A percentile compares a stretch with the other conserved stretches of the same genome.
Evolutionary conservation across 73 alveolate species (phyloP).

Genomic region (Loxodes magnus): DNA sequence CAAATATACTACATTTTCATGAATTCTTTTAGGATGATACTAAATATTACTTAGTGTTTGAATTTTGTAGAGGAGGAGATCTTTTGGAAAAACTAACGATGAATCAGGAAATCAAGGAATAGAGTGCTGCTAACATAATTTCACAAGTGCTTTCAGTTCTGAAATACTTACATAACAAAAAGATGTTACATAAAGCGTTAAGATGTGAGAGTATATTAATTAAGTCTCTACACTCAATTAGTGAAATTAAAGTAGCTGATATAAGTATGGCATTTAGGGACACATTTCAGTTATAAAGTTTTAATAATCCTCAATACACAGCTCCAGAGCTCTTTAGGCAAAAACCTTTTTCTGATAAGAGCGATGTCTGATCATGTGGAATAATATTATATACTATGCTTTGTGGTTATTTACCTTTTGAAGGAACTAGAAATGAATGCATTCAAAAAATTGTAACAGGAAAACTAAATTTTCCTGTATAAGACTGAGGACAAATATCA

Average conservation of each 20-base stretch:
- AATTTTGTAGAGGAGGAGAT: conserved; percentile 55
- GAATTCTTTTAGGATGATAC: conserved; percentile 34
- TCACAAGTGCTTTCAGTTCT: conserved; percentile 58
- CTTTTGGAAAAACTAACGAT: conserved; percentile 33
- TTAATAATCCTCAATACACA: no score
- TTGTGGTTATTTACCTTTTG: no score
- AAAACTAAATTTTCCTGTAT: no score
- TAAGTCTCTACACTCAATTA: conserved; percentile 16
- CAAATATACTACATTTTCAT: conserved; percentile 40
- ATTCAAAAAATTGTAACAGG: no score
- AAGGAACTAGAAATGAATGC: no score
- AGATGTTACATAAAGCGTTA: conserved; percentile 61
- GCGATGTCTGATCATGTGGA: no score
- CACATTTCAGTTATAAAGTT: no score
- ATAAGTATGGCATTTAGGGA: no score
- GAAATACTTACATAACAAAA: conserved; percentile 56
- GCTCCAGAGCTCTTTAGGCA: no score
- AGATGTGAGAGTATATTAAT: conserved; percentile 70
- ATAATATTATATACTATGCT: no score
- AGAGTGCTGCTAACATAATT: conserved; percentile 27
- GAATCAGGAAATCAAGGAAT: conserved; percentile 7
- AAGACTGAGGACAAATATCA: no score
- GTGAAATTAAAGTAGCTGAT: conserved; percentile 37
- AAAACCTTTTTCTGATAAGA: no score
- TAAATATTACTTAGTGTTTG: conserved; percentile 42